phyloP scores from a whole-genome alignment of 345 rosid species.

The Passiflora organensis region DNA sequence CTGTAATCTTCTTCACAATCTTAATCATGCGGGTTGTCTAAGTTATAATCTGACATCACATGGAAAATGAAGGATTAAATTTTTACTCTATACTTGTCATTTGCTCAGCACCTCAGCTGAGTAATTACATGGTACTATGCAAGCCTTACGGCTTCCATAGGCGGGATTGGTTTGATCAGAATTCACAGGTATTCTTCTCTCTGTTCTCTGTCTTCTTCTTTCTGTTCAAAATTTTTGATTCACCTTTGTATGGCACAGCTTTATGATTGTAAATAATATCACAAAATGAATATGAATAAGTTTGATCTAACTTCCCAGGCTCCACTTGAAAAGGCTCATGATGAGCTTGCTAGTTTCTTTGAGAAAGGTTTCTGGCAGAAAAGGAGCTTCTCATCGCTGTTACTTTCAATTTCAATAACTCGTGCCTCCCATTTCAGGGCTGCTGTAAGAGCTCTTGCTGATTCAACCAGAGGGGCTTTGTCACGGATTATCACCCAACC shows the following conservation, averaged over 20 bases:
- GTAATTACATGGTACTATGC: conserved; percentile 48
- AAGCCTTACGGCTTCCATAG: conserved; percentile 56
- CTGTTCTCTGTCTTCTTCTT: conserved; percentile 36
- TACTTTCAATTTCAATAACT: conserved; percentile 72
- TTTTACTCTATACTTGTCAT: conserved; percentile 24
- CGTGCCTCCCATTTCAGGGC: conserved; percentile 95
- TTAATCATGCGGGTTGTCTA: conserved; percentile 36
- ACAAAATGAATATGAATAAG: conserved; percentile 31
- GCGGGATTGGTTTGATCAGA: conserved; percentile 31
- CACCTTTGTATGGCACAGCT: conserved; percentile 21
- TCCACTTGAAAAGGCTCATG: conserved; percentile 3
- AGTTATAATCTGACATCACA: conserved; percentile 24
- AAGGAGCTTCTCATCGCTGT: conserved; percentile 83
- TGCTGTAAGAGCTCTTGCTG: conserved; percentile 60
- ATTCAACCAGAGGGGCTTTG: conserved; percentile 59
- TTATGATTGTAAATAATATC: conserved; percentile 27
- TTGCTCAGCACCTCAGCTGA: conserved; percentile 17
- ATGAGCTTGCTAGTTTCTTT: conserved; percentile 54
- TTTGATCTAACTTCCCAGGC: conserved; percentile 14
- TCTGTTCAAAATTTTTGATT: conserved; percentile 31
- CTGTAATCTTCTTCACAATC: conserved; percentile 64
- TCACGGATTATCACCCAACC: conserved; percentile 96
- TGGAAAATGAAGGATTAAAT: conserved; percentile 15
- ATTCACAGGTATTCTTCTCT: conserved; percentile 25
- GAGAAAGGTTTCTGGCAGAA: conserved; percentile 90